Evolutionary conservation across 129 eudicot genomes (phyloP).

Genomic region (Rutidosis leptorrhynchoides): DNA sequence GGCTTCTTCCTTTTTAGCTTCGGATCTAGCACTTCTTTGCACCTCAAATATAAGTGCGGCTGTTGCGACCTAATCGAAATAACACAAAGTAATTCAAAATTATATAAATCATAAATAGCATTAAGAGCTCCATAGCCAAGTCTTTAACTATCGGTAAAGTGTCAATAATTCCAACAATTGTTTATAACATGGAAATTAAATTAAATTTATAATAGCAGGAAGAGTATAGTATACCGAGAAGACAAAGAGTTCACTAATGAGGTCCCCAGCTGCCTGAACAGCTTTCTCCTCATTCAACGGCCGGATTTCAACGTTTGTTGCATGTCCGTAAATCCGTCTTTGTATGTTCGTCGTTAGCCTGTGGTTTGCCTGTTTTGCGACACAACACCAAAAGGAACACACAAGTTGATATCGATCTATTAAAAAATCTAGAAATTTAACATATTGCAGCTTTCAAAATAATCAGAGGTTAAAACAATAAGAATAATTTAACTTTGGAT

Average conservation of each 20-base stretch:
- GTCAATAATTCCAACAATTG: neutral
- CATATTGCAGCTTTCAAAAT: neutral
- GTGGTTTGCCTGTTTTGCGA: conserved; percentile 66
- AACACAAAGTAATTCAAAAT: conserved; percentile 6
- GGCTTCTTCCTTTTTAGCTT: conserved; percentile 87
- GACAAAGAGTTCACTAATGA: conserved; percentile 83
- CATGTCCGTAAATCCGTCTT: conserved; percentile 90
- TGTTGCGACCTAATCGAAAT: conserved; percentile 63
- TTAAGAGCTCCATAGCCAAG: conserved; percentile 12
- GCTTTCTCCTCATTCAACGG: conserved; percentile 98
- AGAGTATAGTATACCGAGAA: conserved; percentile 70
- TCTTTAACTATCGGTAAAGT: too few relatives aligned
- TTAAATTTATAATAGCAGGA: conserved; percentile 9
- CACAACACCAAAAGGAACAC: conserved; percentile 10
- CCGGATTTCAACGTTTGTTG: conserved; percentile 89
- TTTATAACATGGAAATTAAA: conserved; percentile 5
- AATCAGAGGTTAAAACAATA: neutral
- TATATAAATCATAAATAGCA: conserved; percentile 1
- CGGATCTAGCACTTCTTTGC: conserved; percentile 82
- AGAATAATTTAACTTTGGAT: neutral
- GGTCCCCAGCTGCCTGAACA: conserved; percentile 93
- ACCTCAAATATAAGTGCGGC: conserved; percentile 74
- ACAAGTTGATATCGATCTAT: neutral
- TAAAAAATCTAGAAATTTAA: conserved; percentile 3
- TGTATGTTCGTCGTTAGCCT: conserved; percentile 78